These are phyloP conservation scores for Eragrostis curvula DNA, from an alignment of 176 grass and related monocot genomes.

Conservation along the genomic window DNA sequence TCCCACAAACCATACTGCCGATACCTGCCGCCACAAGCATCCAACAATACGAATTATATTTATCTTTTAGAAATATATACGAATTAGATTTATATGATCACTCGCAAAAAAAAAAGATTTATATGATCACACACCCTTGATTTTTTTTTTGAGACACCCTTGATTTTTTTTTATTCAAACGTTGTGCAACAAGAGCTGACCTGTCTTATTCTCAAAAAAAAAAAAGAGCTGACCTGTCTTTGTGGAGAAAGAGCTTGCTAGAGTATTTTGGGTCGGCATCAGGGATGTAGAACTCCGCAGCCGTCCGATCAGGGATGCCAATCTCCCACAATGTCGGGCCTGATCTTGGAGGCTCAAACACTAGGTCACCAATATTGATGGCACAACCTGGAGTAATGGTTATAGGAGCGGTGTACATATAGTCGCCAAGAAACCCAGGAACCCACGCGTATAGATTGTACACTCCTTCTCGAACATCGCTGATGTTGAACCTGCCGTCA, in stretches of 20 bases:
- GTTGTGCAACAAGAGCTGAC: conserved; percentile 40
- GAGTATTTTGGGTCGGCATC: conserved; percentile 46
- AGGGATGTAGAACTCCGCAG: conserved; percentile 71
- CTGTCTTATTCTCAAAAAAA: no score
- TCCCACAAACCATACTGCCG: conserved; percentile 91
- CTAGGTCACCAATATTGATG: conserved; percentile 50
- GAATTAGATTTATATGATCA: no score
- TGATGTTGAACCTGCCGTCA: conserved; percentile 54
- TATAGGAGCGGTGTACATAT: conserved; percentile 42
- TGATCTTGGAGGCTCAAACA: conserved; percentile 63
- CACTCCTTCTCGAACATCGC: conserved; percentile 46
- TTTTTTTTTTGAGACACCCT: no score
- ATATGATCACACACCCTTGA: no score
- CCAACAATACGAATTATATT: no score
- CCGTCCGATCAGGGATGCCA: conserved; percentile 67
- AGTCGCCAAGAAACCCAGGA: conserved; percentile 71
- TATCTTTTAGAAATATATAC: no score
- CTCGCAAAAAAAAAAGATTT: no score
- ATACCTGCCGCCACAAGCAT: conserved; percentile 34
- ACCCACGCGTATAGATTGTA: conserved; percentile 83
- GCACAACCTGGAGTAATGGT: conserved; percentile 48
- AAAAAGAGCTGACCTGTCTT: no score
- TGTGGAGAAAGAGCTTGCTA: conserved; percentile 50
- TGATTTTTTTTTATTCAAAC: no score
- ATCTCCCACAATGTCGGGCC: conserved; percentile 82